These are phyloP conservation scores for Phytophthora sansomeana DNA, from an alignment of 352 stramenopile genomes.

Conservation along the genomic window DNA sequence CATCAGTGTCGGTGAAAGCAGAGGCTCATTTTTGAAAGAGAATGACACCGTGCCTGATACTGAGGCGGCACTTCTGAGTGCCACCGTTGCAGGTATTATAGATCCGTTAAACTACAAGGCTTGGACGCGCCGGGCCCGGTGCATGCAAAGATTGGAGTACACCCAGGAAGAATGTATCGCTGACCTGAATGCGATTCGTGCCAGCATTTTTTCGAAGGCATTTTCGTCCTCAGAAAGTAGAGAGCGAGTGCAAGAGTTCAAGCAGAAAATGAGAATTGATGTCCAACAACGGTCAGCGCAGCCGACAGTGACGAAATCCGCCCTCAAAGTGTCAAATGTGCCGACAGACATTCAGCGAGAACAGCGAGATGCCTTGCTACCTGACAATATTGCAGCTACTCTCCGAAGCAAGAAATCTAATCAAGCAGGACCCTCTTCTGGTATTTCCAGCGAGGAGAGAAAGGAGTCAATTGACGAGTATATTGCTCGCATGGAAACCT, in stretches of 20 bases:
- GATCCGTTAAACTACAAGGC: slow-evolving; percentile 39
- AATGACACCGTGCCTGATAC: background rate
- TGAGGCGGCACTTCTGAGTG: slow-evolving; percentile 30
- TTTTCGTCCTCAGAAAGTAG: background rate
- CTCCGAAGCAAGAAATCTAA: background rate
- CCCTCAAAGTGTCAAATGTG: slow-evolving; percentile 1
- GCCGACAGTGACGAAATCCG: background rate
- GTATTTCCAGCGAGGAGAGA: background rate
- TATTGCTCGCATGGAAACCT: slow-evolving; percentile 31
- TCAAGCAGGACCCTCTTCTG: background rate
- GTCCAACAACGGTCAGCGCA: slow-evolving; percentile 8
- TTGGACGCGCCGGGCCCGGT: slow-evolving; percentile 33
- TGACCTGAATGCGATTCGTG: slow-evolving; percentile 19
- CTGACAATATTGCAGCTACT: slow-evolving; percentile 1
- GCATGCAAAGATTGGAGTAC: slow-evolving; percentile 25
- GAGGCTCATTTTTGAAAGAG: background rate
- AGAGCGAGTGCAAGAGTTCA: slow-evolving; percentile 21
- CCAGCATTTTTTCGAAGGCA: slow-evolving; percentile 3
- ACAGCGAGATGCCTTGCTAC: slow-evolving; percentile 2
- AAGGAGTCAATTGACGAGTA: slow-evolving; percentile 29
- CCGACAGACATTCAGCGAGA: slow-evolving; percentile 16
- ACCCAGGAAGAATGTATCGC: slow-evolving; percentile 8
- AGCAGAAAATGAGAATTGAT: slow-evolving; percentile 7
- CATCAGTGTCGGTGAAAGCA: background rate
- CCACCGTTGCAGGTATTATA: slow-evolving; percentile 37